phyloP scores from a whole-genome alignment of 495 filamentous ascomycete genomes.

The Trichoderma virens region DNA sequence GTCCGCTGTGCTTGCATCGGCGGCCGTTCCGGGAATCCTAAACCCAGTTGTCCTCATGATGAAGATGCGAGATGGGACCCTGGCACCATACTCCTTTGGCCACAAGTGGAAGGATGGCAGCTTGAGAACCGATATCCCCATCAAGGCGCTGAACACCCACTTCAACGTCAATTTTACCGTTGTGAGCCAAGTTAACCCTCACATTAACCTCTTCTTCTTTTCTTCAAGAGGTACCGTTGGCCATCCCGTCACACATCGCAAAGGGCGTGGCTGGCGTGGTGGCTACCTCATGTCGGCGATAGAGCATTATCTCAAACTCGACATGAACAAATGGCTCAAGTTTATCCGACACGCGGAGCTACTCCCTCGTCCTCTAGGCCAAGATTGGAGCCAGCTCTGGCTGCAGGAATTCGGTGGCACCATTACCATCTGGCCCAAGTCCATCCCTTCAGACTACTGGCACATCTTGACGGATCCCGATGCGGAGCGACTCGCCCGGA shows the following conservation, averaged over 20 bases:
- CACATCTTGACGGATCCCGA: conserved; percentile 80
- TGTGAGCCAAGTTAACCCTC: conserved; percentile 93
- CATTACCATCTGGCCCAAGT: conserved; percentile 90
- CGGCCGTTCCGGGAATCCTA: conserved; percentile 90
- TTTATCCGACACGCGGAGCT: conserved; percentile 88
- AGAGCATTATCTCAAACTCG: conserved; percentile 91
- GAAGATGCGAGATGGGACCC: conserved; percentile 67
- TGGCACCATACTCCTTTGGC: conserved; percentile 81
- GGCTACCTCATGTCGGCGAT: conserved; percentile 87
- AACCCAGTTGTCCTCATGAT: conserved; percentile 97
- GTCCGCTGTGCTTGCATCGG: conserved; percentile 91
- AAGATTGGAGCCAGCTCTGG: conserved; percentile 96
- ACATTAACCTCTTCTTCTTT: conserved; percentile 98
- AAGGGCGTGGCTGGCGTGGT: conserved; percentile 89
- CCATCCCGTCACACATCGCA: conserved; percentile 87
- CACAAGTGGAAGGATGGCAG: conserved; percentile 98
- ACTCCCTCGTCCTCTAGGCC: conserved; percentile 80
- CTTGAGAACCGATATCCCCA: conserved; percentile 87
- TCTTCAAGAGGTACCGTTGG: conserved; percentile 85
- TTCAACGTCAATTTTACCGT: conserved; percentile 98
- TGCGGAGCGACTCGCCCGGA: conserved; percentile 63
- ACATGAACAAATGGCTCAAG: conserved; percentile 93
- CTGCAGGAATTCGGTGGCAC: conserved; percentile 91
- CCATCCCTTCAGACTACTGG: conserved; percentile 65
- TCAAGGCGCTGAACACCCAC: conserved; percentile 86